Base-by-base conservation (phyloP, 192 early-diverging fungal genomes). In the Backusella sp. region DNA sequence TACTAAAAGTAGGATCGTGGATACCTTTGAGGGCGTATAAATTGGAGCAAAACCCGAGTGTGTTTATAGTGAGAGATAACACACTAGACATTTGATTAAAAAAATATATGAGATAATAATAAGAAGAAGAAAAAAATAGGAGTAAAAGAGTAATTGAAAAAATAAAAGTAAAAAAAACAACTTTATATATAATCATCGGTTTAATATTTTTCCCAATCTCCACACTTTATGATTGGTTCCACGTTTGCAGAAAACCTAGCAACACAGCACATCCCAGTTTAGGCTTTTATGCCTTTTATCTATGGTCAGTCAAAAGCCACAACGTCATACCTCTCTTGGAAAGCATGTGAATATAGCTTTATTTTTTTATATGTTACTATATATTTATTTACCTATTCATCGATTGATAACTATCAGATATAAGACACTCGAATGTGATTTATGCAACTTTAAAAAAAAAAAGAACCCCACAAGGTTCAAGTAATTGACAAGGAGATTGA, bases 1-100 rank as follows among this genome's bases (percentile, higher is more conserved):
- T 81, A 37, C 21, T 36, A 49, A 73, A 67, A 21, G 26, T 32
- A 68, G 52, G 59, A 14, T 59, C 23, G 52, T 73, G 72, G 4
- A 68, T 44, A 32, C 36, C 30, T 28, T 74, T 66, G 30, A 74
- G 73, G 12, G 26, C 26, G 42, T 34, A 26, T 4, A 74, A 26
- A 21, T 74, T 74, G n/a, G 73, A 74, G 14, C 62, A 19, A n/a
- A 74, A 66, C 23, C 73, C 73, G 28, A 74, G 5, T 0, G 23
- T 34, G 39, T 74, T 74, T 26, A 74, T 23, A 66, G 35, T 28
- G 7, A 74, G 28, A 19, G 59, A 66, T 66, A 59, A 59, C 12
- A 7, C 19, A 26, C 21, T 56, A 56, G 56, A 26, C 56, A 59
- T 59, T 26, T 26, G 11, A 26, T 21, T n/a, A 52, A 52, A n/a